A percentile compares a stretch with the other conserved stretches of the same genome.
phyloP scores from a whole-genome alignment of 345 rosid species.

The Geranium brycei region DNA sequence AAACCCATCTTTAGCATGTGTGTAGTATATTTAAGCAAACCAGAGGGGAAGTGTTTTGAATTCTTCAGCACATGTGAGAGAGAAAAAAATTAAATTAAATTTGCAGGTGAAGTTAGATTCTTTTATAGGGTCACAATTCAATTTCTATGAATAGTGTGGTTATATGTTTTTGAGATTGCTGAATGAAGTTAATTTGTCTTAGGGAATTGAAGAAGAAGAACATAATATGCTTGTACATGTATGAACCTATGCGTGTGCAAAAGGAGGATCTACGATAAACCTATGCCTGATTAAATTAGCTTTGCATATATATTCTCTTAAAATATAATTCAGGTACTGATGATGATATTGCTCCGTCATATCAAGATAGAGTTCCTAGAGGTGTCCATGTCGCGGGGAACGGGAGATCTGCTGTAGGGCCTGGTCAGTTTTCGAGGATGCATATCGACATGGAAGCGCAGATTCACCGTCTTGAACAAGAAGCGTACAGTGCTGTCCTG shows the following conservation, averaged over 20 bases:
- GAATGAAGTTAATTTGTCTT: background rate
- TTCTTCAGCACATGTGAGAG: too few relatives aligned
- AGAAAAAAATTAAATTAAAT: too few relatives aligned
- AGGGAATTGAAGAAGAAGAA: background rate
- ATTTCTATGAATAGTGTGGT: too few relatives aligned
- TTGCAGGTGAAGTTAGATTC: too few relatives aligned
- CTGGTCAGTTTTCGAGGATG: slow-evolving; percentile 50
- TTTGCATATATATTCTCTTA: background rate
- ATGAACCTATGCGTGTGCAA: background rate
- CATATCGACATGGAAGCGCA: slow-evolving; percentile 91
- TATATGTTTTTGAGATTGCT: background rate
- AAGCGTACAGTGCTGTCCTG: slow-evolving; percentile 76
- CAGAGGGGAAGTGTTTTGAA: too few relatives aligned
- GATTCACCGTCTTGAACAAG: slow-evolving; percentile 89
- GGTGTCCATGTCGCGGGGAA: slow-evolving; percentile 42
- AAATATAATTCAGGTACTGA: slow-evolving; percentile 54
- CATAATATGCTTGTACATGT: background rate
- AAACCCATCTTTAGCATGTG: too few relatives aligned
- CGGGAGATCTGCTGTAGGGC: slow-evolving; percentile 5
- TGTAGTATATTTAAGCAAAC: too few relatives aligned
- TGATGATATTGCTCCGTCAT: slow-evolving; percentile 74
- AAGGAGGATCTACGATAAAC: background rate
- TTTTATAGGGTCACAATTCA: too few relatives aligned
- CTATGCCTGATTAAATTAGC: background rate
- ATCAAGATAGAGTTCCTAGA: slow-evolving; percentile 48